Evolutionary conservation across 805 yeast species (phyloP), one percentile per base, ranked within the genome.

Genomic region (Zygotorulaspora florentina): DNA sequence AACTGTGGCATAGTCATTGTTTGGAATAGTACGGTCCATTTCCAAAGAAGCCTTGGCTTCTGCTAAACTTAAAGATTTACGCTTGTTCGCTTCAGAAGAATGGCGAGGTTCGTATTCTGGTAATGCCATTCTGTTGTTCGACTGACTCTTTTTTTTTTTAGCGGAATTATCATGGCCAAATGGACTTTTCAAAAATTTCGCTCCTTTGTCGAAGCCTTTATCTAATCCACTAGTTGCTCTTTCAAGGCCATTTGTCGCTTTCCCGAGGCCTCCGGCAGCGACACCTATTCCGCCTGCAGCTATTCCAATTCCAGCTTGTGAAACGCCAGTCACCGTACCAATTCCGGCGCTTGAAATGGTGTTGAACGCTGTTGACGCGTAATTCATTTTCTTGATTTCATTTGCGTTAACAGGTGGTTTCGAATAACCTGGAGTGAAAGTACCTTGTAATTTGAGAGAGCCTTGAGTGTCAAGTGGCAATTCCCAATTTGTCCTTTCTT

Each of bases 381-480:
- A 42, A n/a, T 46, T 40, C 34, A 36, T 34, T 27, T 49, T 46
- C 42, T 45, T 46, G 23, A 71, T 67, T 13, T 75, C 47, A 20
- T 47, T 37, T 13, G 46, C 75, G 39, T 59, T 69, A 36, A 83
- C 62, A 40, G 68, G 66, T n/a, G 91, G 87, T 62, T 85, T 77
- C 39, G 80, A 66, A 61, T 84, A 86, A 55, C 80, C 78, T 16
- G 91, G 89, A 36, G 58, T 61, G 65, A 85, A 86, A 1, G 70
- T 65, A 2, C 79, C 82, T 37, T 71, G 67, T 46, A 82, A 58
- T 45, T 72, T 67, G n/a, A 84, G 66, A 1, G 68, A 52, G 50
- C 95, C 95, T 60, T 81, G 82, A n/a, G 88, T 80, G 48, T 76
- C 71, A 47, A 86, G 67, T 15, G 73, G 65, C 35, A 75, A 74